Conservation (phyloP, 176 grass and related monocot genomes). For the Dendrocalamus sinicus region DNA sequence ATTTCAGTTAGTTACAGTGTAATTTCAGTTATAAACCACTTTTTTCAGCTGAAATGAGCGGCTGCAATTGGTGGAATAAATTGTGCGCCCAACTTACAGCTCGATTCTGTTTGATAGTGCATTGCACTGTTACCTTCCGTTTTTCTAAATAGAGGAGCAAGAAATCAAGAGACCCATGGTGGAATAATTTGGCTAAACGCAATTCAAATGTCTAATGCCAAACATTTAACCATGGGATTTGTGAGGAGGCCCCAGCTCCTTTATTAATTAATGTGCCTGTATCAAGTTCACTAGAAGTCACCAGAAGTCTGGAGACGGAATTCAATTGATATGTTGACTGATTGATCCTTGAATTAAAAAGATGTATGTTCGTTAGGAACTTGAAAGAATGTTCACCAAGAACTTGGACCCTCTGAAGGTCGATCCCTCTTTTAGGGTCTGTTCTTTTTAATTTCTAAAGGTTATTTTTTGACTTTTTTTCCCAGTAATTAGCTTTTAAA, state of each 20-base stretch:
- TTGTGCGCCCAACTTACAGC: neutral
- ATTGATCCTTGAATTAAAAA: neutral
- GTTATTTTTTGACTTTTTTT: fast-evolving
- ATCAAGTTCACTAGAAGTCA: neutral
- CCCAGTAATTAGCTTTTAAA: too few relatives aligned
- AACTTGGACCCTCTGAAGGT: neutral
- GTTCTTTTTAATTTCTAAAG: too few relatives aligned
- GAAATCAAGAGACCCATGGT: neutral
- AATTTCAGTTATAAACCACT: too few relatives aligned
- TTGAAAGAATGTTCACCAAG: neutral
- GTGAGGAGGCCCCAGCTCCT: neutral
- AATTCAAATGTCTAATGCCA: neutral
- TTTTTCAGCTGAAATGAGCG: too few relatives aligned
- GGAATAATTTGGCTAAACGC: too few relatives aligned
- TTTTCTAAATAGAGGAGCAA: neutral
- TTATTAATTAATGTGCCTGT: neutral
- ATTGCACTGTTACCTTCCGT: neutral
- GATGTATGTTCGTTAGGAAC: neutral
- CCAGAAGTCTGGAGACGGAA: neutral
- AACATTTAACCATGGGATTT: neutral
- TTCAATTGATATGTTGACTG: neutral
- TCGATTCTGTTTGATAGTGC: neutral
- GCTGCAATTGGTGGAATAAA: neutral
- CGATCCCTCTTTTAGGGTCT: neutral
- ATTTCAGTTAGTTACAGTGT: too few relatives aligned